Conservation (phyloP, 257 asterid genomes). For the Orobanche coerulescens region DNA sequence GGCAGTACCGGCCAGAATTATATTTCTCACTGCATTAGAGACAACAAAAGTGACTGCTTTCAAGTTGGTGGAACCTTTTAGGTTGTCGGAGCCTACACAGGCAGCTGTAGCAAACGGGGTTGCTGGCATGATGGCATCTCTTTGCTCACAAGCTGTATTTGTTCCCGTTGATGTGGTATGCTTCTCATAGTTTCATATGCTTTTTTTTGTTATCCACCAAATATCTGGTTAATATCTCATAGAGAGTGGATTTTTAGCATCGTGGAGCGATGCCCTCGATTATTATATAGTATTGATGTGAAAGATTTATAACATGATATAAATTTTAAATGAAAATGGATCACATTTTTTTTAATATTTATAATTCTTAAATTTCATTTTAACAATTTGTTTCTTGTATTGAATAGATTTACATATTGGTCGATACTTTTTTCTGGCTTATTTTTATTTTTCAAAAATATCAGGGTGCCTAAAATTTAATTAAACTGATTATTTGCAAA, state of each 20-base stretch:
- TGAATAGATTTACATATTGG: neutral
- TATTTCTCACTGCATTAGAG: conserved; percentile 79
- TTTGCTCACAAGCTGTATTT: conserved; percentile 74
- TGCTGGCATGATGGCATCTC: conserved; percentile 77
- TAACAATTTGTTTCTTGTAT: neutral
- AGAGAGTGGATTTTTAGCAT: neutral
- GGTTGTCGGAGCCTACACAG: conserved; percentile 57
- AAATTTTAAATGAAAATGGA: neutral
- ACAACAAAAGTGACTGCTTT: conserved; percentile 62
- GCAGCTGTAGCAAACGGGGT: conserved; percentile 76
- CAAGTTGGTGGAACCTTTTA: conserved; percentile 52
- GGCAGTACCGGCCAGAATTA: conserved; percentile 70
- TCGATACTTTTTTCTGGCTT: neutral
- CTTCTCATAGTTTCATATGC: neutral
- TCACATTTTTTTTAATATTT: neutral
- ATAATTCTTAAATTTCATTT: neutral
- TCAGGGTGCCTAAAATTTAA: neutral
- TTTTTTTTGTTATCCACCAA: neutral
- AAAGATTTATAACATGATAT: neutral
- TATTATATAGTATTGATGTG: neutral
- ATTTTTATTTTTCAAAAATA: neutral
- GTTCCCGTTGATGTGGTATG: conserved; percentile 91
- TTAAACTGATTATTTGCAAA: conserved; percentile 9
- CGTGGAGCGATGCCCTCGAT: neutral
- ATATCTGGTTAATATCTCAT: neutral